These are phyloP conservation scores for Pisolithus albus DNA, from an alignment of 768 basidiomycete species.

Conservation along the genomic window DNA sequence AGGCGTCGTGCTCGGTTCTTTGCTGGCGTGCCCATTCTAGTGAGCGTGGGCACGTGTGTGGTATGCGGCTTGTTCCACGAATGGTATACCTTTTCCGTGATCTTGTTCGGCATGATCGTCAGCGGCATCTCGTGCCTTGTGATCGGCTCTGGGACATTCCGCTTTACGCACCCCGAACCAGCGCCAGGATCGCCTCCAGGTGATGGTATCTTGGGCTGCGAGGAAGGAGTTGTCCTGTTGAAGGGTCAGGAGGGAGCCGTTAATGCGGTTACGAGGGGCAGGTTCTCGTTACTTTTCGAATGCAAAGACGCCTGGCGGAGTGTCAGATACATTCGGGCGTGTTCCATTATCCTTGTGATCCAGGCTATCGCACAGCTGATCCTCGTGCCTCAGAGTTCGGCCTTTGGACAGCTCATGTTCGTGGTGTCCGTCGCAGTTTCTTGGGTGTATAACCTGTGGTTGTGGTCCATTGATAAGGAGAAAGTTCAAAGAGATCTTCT, in stretches of 20 bases:
- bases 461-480: slow-evolving; percentile 27
- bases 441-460: slow-evolving; percentile 26
- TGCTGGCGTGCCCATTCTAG: slow-evolving; percentile 17
- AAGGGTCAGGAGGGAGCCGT: slow-evolving; percentile 23
- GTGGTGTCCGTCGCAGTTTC: slow-evolving; percentile 25
- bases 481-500: slow-evolving; percentile 17
- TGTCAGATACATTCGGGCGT: slow-evolving; percentile 11
- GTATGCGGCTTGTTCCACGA: slow-evolving; percentile 20
- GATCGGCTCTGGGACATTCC: slow-evolving; percentile 22
- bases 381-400: slow-evolving; percentile 25
- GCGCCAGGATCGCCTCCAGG: slow-evolving; percentile 15
- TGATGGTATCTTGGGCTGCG: slow-evolving; percentile 20
- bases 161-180: slow-evolving; percentile 10
- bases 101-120: slow-evolving; percentile 26
- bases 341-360: slow-evolving; percentile 21
- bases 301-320: background rate
- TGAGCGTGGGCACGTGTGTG: slow-evolving; percentile 18
- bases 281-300: slow-evolving; percentile 16
- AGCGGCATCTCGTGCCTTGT: slow-evolving; percentile 22
- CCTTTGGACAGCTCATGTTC: slow-evolving; percentile 32
- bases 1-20: slow-evolving; percentile 4
- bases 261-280: slow-evolving; percentile 24
- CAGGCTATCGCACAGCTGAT: slow-evolving; percentile 28
- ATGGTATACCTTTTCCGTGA: slow-evolving; percentile 26
- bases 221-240: slow-evolving; percentile 19